A percentile compares a stretch with the other conserved stretches of the same genome.
Evolutionary conservation across 1,284 basidiomycete species (phyloP).

Genomic region (Trichosporon ovoides): DNA sequence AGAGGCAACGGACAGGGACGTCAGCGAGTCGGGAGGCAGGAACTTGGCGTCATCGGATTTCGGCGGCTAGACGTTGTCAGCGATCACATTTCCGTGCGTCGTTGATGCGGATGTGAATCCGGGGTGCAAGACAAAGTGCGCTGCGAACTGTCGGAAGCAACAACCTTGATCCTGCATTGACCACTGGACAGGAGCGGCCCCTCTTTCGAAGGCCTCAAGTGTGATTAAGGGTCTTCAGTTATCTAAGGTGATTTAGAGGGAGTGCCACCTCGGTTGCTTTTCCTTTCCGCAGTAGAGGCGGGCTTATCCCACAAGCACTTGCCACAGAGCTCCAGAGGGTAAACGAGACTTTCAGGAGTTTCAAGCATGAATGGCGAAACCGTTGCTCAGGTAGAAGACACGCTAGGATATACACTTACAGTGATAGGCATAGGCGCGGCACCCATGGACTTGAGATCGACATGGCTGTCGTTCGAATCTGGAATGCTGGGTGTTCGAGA

Average conservation of each 20-base stretch:
- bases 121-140: too few relatives aligned
- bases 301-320: neutral
- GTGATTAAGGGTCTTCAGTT: neutral
- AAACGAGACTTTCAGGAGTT: neutral
- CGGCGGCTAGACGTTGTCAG: neutral
- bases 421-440: conserved; percentile 15
- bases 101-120: too few relatives aligned
- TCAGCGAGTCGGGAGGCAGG: neutral
- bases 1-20: neutral
- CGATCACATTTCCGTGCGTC: neutral
- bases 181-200: neutral
- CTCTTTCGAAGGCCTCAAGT: too few relatives aligned
- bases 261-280: neutral
- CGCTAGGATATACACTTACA: conserved; percentile 14
- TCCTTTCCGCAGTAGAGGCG: neutral
- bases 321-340: neutral
- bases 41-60: neutral
- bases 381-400: neutral
- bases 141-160: neutral
- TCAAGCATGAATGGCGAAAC: neutral
- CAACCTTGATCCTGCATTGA: neutral
- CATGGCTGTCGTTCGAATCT: conserved; percentile 8
- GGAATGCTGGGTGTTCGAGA: conserved; percentile 18
- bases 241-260: neutral
- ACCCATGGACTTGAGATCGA: conserved; percentile 15